A percentile compares a stretch with the other conserved stretches of the same genome.
These are phyloP conservation scores for Salvia miltiorrhiza DNA, from an alignment of 257 asterid species.

Conservation along the genomic window DNA sequence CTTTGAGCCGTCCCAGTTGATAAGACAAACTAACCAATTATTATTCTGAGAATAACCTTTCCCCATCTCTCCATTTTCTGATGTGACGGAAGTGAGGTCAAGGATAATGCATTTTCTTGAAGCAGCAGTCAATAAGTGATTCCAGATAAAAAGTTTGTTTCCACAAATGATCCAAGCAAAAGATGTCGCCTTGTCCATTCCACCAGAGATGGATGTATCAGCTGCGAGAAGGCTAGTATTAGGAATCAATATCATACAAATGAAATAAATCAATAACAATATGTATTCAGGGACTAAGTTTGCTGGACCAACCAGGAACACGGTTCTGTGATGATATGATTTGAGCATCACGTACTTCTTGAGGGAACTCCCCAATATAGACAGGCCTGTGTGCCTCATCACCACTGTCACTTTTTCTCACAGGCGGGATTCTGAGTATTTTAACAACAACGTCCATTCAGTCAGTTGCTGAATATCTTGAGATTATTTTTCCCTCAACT, in stretches of 20 bases:
- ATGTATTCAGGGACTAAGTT: not conserved
- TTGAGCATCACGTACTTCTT: slow-evolving; percentile 77
- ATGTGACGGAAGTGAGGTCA: slow-evolving; percentile 52
- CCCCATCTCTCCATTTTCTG: slow-evolving; percentile 38
- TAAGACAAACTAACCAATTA: slow-evolving; percentile 64
- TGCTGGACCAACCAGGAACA: slow-evolving; percentile 56
- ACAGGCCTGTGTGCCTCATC: slow-evolving; percentile 68
- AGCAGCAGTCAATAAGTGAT: slow-evolving; percentile 56
- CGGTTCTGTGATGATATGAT: slow-evolving; percentile 41
- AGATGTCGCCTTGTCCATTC: slow-evolving; percentile 79
- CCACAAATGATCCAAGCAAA: slow-evolving; percentile 81
- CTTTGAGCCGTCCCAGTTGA: slow-evolving; percentile 61
- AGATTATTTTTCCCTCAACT: not conserved
- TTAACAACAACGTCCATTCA: slow-evolving; percentile 18
- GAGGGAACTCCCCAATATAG: slow-evolving; percentile 87
- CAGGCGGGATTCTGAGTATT: slow-evolving; percentile 55
- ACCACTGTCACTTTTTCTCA: slow-evolving; percentile 51
- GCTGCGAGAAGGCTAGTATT: slow-evolving; percentile 41
- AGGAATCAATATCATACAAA: not conserved
- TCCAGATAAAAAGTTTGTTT: slow-evolving; percentile 72
- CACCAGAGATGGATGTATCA: slow-evolving; percentile 64
- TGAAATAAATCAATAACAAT: slow-evolving; percentile 7
- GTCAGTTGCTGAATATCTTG: not conserved
- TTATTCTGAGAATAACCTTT: slow-evolving; percentile 38
- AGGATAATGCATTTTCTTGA: slow-evolving; percentile 58